These are phyloP conservation scores for Chytriomyces confervae DNA, from an alignment of 192 early-diverging fungal genomes.

Conservation along the genomic window DNA sequence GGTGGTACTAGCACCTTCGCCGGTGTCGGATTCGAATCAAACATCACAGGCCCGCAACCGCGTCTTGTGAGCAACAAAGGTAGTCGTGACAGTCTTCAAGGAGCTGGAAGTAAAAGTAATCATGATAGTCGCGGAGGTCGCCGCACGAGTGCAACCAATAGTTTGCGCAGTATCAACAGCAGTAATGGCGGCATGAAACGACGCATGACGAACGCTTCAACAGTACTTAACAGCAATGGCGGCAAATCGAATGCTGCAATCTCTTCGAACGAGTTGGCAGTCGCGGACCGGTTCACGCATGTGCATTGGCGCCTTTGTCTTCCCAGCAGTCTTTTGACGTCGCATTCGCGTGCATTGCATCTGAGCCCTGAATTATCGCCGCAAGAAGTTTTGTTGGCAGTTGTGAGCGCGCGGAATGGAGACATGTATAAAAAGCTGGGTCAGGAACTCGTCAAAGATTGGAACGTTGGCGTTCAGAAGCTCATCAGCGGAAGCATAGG, in stretches of 20 bases:
- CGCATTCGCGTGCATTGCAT: constrained; percentile 15
- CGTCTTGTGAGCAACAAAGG: background rate
- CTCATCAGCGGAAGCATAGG: constrained; percentile 18
- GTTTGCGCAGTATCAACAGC: background rate
- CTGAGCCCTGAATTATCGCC: background rate
- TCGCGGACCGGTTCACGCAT: constrained; percentile 3
- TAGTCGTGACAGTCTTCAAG: constrained; percentile 8
- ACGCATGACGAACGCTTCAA: background rate
- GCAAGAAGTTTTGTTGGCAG: background rate
- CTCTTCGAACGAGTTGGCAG: background rate
- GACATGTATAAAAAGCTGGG: background rate
- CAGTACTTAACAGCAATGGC: background rate
- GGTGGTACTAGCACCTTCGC: background rate
- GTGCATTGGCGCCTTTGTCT: constrained; percentile 25
- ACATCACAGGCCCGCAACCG: background rate
- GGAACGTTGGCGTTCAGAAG: constrained; percentile 12
- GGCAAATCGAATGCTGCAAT: background rate
- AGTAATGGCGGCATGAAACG: background rate
- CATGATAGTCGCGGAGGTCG: background rate
- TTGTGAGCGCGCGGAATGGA: background rate
- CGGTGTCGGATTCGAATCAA: background rate
- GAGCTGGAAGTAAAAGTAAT: background rate
- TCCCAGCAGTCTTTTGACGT: constrained; percentile 8
- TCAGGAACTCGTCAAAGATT: constrained; percentile 14
- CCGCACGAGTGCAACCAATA: background rate